Percentiles rank a stretch among this genome's conserved stretches.
These are phyloP conservation scores for Furculomyces boomerangus DNA, from an alignment of 371 early-diverging fungal genomes.

Conservation along the genomic window DNA sequence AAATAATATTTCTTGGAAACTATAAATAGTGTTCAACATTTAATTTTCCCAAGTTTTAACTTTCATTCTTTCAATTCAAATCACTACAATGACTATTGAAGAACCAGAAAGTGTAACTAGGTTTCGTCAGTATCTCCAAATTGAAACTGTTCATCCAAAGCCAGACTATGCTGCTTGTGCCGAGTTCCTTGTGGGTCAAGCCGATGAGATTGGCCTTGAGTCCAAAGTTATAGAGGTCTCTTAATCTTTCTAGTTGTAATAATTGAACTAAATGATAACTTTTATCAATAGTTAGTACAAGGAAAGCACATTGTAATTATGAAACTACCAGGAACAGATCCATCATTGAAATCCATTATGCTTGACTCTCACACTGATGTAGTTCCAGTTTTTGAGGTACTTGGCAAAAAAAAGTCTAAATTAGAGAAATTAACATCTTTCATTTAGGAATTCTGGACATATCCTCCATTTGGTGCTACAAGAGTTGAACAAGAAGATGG, in stretches of 20 bases:
- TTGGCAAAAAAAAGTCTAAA: too few species aligned
- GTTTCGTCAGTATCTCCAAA: constrained; percentile 55
- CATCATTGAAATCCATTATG: constrained; percentile 31
- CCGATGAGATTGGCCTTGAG: constrained; percentile 39
- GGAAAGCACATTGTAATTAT: constrained; percentile 54
- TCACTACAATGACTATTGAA: too few species aligned
- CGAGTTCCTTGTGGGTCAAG: constrained; percentile 33
- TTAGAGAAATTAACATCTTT: background rate
- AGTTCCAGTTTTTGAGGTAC: constrained; percentile 49
- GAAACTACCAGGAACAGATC: constrained; percentile 38
- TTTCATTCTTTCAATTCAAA: too few species aligned
- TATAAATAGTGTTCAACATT: too few species aligned
- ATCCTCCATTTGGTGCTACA: constrained; percentile 50
- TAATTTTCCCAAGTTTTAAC: too few species aligned
- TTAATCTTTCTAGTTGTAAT: too few species aligned
- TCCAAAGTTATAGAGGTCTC: constrained; percentile 30
- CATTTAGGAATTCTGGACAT: constrained; percentile 33
- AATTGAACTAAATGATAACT: too few species aligned
- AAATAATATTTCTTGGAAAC: too few species aligned
- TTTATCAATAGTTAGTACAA: constrained; percentile 14
- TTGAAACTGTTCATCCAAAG: constrained; percentile 57
- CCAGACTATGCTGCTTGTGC: constrained; percentile 47
- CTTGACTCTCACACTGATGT: constrained; percentile 75
- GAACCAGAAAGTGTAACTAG: constrained; percentile 28
- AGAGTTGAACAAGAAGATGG: constrained; percentile 25